Base-by-base conservation (phyloP, 164 flowering plant species). In the Vitis amurensis region DNA sequence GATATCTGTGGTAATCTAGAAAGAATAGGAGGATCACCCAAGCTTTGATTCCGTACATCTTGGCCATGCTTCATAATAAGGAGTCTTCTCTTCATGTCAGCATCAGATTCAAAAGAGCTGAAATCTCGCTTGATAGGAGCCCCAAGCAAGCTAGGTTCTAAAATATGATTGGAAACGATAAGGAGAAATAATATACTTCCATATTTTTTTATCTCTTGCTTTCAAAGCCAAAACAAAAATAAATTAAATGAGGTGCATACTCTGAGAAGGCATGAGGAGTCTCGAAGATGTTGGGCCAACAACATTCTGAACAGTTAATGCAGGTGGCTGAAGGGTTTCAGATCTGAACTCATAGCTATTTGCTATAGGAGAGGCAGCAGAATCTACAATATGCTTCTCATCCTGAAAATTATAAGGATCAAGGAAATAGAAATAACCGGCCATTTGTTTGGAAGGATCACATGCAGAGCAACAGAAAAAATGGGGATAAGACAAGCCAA, bases 111-210 rank as follows among this genome's bases (percentile, higher is more conserved):
- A 73, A 84, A 55, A 65, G 74, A 71, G 63, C 59, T 67, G 66
- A 62, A 64, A 67, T 85, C 95, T 51, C 85, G 81, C 69, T 84
- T 82, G 37, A 69, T 72, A 70, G 94, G 84, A 80, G 82, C 81
- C 59, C 91, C 93, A 79, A 84, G 88, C 76, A 92, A 79, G 78
- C 91, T 76, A 70, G 87, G 85, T 70, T 85, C 97, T 88, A 74
- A 55, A 73, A 64, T 27, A 59, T 17, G 65, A 30, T 56, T 2
- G 9, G 51, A 57, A 15, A 59, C 59, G 60, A 14, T n/a, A 27
- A 48, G 64, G 7, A 15, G n/a, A 13, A 16, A 17, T 30, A 3
- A 10, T 1, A 64, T 31, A 37, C 29, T 37, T 55, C 12, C 10
- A 55, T 19, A 23, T 37, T 31, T 11, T 44, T 12, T 6, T 23